A percentile compares a stretch with the other conserved stretches of the same genome.
Conservation (phyloP, 495 filamentous ascomycete species). For the Penicillium bovifimosum region DNA sequence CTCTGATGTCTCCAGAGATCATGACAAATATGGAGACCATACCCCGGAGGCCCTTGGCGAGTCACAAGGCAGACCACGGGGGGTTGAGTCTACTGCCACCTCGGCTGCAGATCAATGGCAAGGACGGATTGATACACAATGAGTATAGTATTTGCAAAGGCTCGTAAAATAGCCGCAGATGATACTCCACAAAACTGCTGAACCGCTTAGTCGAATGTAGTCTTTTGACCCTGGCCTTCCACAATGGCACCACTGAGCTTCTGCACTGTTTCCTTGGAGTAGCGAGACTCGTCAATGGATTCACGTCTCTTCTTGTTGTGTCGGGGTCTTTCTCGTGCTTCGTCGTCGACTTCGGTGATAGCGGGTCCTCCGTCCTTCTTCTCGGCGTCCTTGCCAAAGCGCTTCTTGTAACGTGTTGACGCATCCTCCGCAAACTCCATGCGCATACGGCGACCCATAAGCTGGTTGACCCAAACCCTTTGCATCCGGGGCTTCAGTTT, state of each 20-base stretch:
- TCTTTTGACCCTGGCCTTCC: conserved; percentile 75
- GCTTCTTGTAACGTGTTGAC: conserved; percentile 80
- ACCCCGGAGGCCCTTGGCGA: not conserved
- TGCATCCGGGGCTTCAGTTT: conserved; percentile 54
- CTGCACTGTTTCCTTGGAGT: conserved; percentile 41
- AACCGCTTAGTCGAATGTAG: conserved; percentile 60
- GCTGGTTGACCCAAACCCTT: conserved; percentile 77
- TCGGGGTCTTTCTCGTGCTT: conserved; percentile 23
- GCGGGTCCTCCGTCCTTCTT: conserved; percentile 25
- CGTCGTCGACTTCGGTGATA: conserved; percentile 18
- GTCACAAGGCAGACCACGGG: not conserved
- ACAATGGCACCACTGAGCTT: conserved; percentile 72
- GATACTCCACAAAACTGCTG: not conserved
- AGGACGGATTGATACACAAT: not conserved
- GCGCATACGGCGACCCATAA: conserved; percentile 71
- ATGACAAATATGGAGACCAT: not conserved
- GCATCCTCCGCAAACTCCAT: conserved; percentile 94
- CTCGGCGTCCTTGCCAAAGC: conserved; percentile 69
- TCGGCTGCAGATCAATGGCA: not conserved
- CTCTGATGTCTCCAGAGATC: not conserved
- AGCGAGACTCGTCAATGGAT: conserved; percentile 34
- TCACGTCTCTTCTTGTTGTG: conserved; percentile 20
- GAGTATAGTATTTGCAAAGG: not conserved
- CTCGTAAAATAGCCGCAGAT: not conserved
- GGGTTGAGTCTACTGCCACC: not conserved